Conservation (phyloP, 192 early-diverging fungal species). For the Rhizophagus sp. region DNA sequence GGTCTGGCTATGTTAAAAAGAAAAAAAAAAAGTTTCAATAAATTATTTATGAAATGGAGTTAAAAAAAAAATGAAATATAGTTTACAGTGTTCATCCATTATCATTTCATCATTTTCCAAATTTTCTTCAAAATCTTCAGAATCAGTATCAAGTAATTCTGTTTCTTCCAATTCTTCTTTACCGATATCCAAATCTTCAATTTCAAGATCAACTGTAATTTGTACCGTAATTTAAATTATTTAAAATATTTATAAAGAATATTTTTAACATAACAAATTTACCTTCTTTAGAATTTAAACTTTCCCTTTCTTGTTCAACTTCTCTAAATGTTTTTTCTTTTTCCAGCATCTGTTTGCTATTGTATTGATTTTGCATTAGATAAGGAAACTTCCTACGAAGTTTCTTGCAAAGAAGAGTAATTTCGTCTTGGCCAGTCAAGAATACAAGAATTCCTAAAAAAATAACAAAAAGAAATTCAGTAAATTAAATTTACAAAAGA, state of each 20-base stretch:
- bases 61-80: background rate
- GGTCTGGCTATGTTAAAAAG: conserved; percentile 46
- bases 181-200: conserved; percentile 61
- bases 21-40: background rate
- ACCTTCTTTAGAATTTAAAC: conserved; percentile 9
- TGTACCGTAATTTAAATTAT: background rate
- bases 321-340: conserved; percentile 22
- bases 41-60: background rate
- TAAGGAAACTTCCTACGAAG: conserved; percentile 74
- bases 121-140: conserved; percentile 44
- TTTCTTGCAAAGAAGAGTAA: conserved; percentile 73
- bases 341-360: conserved; percentile 1
- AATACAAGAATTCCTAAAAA: conserved; percentile 82
- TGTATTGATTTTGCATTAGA: conserved; percentile 31
- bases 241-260: background rate
- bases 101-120: conserved; percentile 38
- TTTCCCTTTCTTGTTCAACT: conserved; percentile 8
- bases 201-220: conserved; percentile 52
- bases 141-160: conserved; percentile 52
- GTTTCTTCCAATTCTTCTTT: conserved; percentile 69
- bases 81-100: conserved; percentile 24
- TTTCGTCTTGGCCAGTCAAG: conserved; percentile 93
- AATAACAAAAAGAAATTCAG: background rate
- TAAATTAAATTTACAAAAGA: background rate
- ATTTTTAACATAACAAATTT: background rate